Conservation (phyloP, 148 eudicot species). For the Agrostemma githago region DNA sequence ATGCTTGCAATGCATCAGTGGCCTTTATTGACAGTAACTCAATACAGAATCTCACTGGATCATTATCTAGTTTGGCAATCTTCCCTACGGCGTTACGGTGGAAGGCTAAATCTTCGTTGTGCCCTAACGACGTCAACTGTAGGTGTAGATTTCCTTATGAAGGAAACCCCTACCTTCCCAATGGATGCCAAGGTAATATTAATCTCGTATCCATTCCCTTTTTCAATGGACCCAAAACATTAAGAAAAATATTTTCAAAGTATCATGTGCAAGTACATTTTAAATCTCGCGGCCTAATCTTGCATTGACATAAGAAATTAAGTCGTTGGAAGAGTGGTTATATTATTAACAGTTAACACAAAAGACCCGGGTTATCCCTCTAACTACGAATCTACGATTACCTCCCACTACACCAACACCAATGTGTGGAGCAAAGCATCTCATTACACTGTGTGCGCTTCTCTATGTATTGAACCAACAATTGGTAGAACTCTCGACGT, state of each 20-base stretch:
- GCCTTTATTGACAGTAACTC: not conserved
- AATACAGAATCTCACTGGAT: not conserved
- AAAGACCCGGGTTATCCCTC: no score
- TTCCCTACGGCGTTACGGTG: conserved; percentile 15
- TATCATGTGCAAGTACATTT: no score
- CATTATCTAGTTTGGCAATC: not conserved
- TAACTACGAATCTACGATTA: no score
- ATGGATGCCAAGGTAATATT: conserved; percentile 25
- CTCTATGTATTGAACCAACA: no score
- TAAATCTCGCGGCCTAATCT: no score
- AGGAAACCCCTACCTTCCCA: conserved; percentile 26
- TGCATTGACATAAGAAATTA: no score
- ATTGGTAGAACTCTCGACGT: not conserved
- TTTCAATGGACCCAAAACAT: no score
- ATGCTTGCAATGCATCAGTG: conserved; percentile 12
- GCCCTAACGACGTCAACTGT: not conserved
- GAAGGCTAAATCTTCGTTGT: not conserved
- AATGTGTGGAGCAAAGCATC: no score
- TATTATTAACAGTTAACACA: no score
- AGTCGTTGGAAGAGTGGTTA: no score
- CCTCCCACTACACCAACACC: no score
- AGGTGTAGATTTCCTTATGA: not conserved
- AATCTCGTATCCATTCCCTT: not conserved
- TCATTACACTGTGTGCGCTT: no score
- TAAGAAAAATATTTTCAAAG: not conserved